Conservation (phyloP, 1,284 basidiomycete genomes). For the Ceratobasidium sp. region DNA sequence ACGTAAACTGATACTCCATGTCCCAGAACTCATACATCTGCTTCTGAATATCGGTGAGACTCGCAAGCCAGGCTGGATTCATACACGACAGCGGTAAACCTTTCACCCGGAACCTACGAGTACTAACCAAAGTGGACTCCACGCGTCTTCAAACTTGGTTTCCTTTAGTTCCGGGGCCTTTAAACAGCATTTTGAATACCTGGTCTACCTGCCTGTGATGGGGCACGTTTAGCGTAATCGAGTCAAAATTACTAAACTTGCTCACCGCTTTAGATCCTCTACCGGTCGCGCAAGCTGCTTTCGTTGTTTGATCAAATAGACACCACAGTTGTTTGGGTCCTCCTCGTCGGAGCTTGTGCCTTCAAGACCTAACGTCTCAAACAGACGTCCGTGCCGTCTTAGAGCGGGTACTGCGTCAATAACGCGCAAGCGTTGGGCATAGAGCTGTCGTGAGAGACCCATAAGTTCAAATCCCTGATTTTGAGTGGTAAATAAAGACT, state of each 20-base stretch:
- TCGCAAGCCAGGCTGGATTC: background rate
- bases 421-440: background rate
- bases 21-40: background rate
- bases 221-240: no score
- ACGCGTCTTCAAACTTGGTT: background rate
- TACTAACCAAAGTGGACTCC: background rate
- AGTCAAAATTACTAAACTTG: background rate
- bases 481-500: background rate
- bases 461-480: background rate
- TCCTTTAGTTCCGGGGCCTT: background rate
- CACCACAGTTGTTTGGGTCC: background rate
- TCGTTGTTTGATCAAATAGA: background rate
- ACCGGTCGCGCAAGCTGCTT: background rate
- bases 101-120: background rate
- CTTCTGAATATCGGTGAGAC: background rate
- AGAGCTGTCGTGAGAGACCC: background rate
- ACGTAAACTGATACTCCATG: background rate
- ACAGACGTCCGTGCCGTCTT: background rate
- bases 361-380: slow-evolving; percentile 4
- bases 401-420: background rate
- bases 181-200: background rate
- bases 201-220: background rate
- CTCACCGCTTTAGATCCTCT: background rate
- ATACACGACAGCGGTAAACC: background rate
- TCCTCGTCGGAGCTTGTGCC: slow-evolving; percentile 12